Evolutionary conservation across 2,329 filamentous ascomycete species (phyloP).

Genomic region (Ascomycota sp.): DNA sequence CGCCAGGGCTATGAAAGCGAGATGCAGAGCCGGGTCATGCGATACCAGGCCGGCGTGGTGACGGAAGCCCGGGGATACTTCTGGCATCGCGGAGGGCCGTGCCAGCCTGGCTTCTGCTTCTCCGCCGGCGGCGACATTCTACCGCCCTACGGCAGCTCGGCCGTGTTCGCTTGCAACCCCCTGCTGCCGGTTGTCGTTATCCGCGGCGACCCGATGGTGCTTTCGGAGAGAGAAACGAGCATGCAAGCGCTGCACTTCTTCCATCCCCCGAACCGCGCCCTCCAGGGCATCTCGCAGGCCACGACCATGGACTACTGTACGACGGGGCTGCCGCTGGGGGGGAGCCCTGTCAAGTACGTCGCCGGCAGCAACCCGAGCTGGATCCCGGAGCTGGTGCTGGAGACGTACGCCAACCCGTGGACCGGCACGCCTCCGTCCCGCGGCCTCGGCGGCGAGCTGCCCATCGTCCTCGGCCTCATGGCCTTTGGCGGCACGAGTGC

Average conservation of each 20-base stretch:
- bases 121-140: neutral
- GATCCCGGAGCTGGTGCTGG: conserved; percentile 16
- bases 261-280: conserved; percentile 1
- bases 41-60: conserved; percentile 12
- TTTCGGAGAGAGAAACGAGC: conserved; percentile 2
- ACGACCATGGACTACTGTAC: conserved; percentile 4
- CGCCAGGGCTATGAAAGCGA: conserved; percentile 9
- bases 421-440: conserved; percentile 4
- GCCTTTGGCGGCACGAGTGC: conserved; percentile 9
- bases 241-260: conserved; percentile 12
- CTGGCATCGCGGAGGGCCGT: neutral
- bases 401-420: conserved; percentile 7
- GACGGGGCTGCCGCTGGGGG: conserved; percentile 1
- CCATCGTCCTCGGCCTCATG: conserved; percentile 18
- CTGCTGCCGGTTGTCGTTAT: conserved; percentile 14
- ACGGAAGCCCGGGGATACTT: conserved; percentile 3
- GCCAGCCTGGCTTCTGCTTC: neutral
- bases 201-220: conserved; percentile 4
- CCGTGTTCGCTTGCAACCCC: conserved; percentile 16
- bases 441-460: conserved; percentile 16
- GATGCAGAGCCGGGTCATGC: conserved; percentile 12
- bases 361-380: conserved; percentile 13
- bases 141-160: conserved; percentile 6
- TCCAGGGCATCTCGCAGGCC: conserved; percentile 10
- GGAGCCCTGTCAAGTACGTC: conserved; percentile 8